Conservation (phyloP, 176 grass and related monocot genomes). For the Zoysia pacifica region DNA sequence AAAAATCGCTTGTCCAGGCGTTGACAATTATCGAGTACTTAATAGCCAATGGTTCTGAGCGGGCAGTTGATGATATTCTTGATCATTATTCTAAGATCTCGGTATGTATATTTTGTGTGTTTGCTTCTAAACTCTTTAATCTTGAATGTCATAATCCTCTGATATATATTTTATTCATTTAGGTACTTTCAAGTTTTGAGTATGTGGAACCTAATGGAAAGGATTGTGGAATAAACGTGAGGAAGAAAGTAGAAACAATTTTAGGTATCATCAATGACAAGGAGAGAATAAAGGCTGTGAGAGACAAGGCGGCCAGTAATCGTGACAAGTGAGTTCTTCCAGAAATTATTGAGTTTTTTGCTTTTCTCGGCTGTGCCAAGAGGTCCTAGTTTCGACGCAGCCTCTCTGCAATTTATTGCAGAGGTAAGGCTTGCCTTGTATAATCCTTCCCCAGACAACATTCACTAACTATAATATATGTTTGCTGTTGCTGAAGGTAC, state of each 20-base stretch:
- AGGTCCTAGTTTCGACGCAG: too few relatives aligned
- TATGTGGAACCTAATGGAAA: slow-evolving; percentile 97
- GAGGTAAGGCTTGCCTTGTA: too few relatives aligned
- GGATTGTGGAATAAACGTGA: slow-evolving; percentile 94
- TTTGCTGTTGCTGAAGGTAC: slow-evolving; percentile 67
- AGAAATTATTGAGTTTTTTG: slow-evolving; percentile 19
- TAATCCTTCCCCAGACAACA: neutral
- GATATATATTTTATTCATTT: slow-evolving; percentile 38
- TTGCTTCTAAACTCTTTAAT: slow-evolving; percentile 21
- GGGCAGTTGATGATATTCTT: slow-evolving; percentile 92
- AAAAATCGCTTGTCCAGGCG: slow-evolving; percentile 47
- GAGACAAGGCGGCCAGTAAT: slow-evolving; percentile 85
- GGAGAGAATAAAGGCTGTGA: slow-evolving; percentile 85
- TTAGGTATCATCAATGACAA: slow-evolving; percentile 79
- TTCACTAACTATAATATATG: slow-evolving; percentile 26
- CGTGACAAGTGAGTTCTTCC: slow-evolving; percentile 81
- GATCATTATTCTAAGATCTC: slow-evolving; percentile 90
- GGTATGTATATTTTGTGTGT: slow-evolving; percentile 50
- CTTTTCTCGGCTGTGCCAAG: neutral
- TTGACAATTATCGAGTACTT: slow-evolving; percentile 97
- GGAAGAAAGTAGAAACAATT: slow-evolving; percentile 96
- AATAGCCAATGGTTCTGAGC: slow-evolving; percentile 93
- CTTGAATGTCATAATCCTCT: slow-evolving; percentile 20
- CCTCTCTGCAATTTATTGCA: too few relatives aligned
- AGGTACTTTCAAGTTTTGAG: slow-evolving; percentile 91